Conservation (phyloP, 2,329 filamentous ascomycete species). For the Tolypocladium tundrense region DNA sequence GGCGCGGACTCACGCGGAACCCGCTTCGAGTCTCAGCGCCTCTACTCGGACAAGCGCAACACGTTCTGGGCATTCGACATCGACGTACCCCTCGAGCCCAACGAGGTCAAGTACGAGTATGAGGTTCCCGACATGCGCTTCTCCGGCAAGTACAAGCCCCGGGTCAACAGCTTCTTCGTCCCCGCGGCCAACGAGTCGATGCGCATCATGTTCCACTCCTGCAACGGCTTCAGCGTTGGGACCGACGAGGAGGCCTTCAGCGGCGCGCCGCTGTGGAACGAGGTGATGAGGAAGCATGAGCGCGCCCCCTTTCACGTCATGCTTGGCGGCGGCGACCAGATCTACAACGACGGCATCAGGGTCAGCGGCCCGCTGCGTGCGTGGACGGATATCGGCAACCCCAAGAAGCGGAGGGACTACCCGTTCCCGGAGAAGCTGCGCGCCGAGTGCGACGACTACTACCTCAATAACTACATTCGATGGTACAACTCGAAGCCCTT, state of each 20-base stretch:
- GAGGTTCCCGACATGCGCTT: constrained; percentile 56
- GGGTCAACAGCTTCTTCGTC: constrained; percentile 68
- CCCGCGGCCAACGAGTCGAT: constrained; percentile 77
- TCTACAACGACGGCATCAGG: constrained; percentile 91
- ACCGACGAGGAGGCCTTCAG: constrained; percentile 80
- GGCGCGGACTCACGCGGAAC: constrained; percentile 30
- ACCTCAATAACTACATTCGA: constrained; percentile 77
- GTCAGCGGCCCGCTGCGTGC: constrained; percentile 69
- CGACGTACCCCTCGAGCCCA: constrained; percentile 59
- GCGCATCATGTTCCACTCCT: constrained; percentile 98
- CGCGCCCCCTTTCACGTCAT: constrained; percentile 87
- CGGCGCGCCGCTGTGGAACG: constrained; percentile 89
- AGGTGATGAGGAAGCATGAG: constrained; percentile 75
- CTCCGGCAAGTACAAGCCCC: constrained; percentile 43
- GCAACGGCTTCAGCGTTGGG: constrained; percentile 89
- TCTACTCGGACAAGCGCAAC: constrained; percentile 56
- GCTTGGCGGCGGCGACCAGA: constrained; percentile 87
- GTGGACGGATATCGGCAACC: constrained; percentile 80
- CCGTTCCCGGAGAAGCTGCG: constrained; percentile 73
- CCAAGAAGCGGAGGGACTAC: constrained; percentile 67
- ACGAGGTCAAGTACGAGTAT: constrained; percentile 73
- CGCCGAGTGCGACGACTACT: constrained; percentile 79
- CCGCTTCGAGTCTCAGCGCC: constrained; percentile 29
- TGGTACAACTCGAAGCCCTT: constrained; percentile 82
- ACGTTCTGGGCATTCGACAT: constrained; percentile 95